Evolutionary conservation across 2,329 filamentous ascomycete genomes (phyloP), one percentile per base, ranked within the genome.

Genomic region (Zelopaecilomyces penicillatus): DNA sequence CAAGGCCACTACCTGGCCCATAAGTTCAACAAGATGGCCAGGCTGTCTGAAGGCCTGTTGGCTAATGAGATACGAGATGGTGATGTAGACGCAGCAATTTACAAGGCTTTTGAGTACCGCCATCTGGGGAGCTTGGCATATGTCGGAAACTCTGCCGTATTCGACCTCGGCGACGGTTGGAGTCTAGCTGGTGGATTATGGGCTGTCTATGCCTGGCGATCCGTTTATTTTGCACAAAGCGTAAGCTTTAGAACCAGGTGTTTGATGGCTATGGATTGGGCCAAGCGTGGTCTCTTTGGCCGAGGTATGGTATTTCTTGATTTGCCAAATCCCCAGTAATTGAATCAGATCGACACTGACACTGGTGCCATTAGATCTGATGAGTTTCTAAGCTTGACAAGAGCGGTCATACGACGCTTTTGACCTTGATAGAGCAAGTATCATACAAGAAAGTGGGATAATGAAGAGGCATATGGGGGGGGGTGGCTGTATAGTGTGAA

Each of bases 231-330:
- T 70, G 89, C 93, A 9, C 88, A 98, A 73, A 95, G 88, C 59
- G 93, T 98, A 39, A 96, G 90, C 65, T 76, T 97, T 48, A 74
- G 93, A 54, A 98, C 93, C 28, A 79, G 91, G 50, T 78, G 88
- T 52, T 67, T 98, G 58, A 73, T 98, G 65, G 89, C 89, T 12
- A 96, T 98, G 93, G 93, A 98, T 64, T 98, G 93, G 93, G 83
- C 81, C n/a, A 98, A 97, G 78, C 77, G 94, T 62, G 87, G 88
- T 9, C 66, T 98, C 26, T 98, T 98, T 70, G 93, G 93, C 54
- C 78, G 93, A 82, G 93, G 91, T 96, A 68, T 71, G 83, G 71
- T 46, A 38, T 43, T 9, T 36, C 33, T 27, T 36, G 1, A n/a
- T n/a, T n/a, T n/a, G n/a, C n/a, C n/a, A n/a, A n/a, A n/a, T n/a